Percentiles rank a stretch among this genome's conserved stretches.
Evolutionary conservation across 108 stramenopile genomes (phyloP).

Genomic region (Fistulifera solaris): DNA sequence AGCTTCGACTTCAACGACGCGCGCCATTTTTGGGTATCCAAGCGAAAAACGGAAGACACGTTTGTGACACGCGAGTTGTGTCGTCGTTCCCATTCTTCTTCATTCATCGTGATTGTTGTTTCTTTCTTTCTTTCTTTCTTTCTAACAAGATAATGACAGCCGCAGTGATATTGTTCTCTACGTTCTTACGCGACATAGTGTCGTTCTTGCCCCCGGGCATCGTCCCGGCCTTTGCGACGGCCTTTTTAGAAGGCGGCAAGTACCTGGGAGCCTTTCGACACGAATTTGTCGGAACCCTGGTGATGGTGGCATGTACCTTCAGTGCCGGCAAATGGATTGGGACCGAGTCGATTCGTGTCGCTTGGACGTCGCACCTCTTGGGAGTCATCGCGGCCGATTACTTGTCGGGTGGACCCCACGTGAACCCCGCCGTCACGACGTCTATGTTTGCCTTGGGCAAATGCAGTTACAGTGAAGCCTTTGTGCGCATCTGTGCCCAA

Average conservation of each 20-base stretch:
- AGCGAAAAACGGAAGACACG: no score
- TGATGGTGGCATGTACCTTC: slow-evolving; percentile 82
- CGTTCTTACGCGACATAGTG: slow-evolving; percentile 15
- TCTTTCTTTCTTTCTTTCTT: no score
- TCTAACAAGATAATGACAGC: slow-evolving; percentile 11
- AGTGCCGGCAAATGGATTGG: slow-evolving; percentile 86
- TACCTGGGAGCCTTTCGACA: slow-evolving; percentile 43
- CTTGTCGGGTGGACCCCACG: slow-evolving; percentile 51
- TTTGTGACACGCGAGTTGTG: no score
- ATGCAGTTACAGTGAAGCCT: slow-evolving; percentile 63
- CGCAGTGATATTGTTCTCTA: slow-evolving; percentile 6
- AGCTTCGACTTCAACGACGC: no score
- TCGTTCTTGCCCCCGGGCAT: slow-evolving; percentile 59
- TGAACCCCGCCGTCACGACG: slow-evolving; percentile 70
- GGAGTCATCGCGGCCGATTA: slow-evolving; percentile 79
- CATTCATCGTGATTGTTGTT: no score
- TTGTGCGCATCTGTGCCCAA: slow-evolving; percentile 64
- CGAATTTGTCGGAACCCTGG: slow-evolving; percentile 70
- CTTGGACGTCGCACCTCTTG: slow-evolving; percentile 60
- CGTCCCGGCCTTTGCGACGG: slow-evolving; percentile 35
- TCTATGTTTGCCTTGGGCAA: slow-evolving; percentile 74
- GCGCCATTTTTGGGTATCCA: no score
- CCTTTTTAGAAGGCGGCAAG: slow-evolving; percentile 50
- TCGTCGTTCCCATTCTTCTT: no score
- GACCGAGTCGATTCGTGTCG: slow-evolving; percentile 32